Evolutionary conservation across 2,329 filamentous ascomycete species (phyloP).

Genomic region (Fusarium scirpi): DNA sequence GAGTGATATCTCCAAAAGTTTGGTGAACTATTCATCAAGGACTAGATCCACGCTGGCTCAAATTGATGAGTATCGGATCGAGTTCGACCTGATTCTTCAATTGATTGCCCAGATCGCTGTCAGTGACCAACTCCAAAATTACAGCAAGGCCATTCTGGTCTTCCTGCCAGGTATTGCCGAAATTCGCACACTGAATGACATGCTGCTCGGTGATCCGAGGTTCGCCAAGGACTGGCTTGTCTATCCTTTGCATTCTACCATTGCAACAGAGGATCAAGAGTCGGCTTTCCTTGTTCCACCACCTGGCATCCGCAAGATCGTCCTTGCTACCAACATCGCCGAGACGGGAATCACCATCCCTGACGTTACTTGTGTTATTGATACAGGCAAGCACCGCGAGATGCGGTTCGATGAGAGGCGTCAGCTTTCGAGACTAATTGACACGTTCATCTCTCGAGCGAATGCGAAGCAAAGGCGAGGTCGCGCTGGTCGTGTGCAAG

Average conservation of each 20-base stretch:
- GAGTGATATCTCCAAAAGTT: slow-evolving; percentile 70
- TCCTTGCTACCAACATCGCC: slow-evolving; percentile 96
- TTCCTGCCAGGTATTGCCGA: slow-evolving; percentile 96
- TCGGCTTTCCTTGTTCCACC: slow-evolving; percentile 90
- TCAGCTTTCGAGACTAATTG: slow-evolving; percentile 89
- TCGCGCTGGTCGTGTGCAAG: slow-evolving; percentile 93
- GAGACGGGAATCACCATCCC: slow-evolving; percentile 99
- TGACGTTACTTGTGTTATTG: slow-evolving; percentile 95
- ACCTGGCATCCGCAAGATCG: slow-evolving; percentile 86
- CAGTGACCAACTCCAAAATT: slow-evolving; percentile 73
- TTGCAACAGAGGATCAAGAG: slow-evolving; percentile 96
- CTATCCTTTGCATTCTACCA: slow-evolving; percentile 91
- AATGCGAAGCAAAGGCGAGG: slow-evolving; percentile 96
- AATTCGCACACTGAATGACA: slow-evolving; percentile 88
- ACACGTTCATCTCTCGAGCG: slow-evolving; percentile 94
- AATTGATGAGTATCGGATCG: slow-evolving; percentile 91
- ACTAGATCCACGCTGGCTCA: slow-evolving; percentile 80
- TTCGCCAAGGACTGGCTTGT: slow-evolving; percentile 86
- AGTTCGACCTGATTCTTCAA: slow-evolving; percentile 86
- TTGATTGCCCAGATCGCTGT: slow-evolving; percentile 82
- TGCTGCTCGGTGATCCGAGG: slow-evolving; percentile 79
- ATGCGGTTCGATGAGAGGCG: slow-evolving; percentile 96
- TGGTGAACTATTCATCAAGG: slow-evolving; percentile 79
- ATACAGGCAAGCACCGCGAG: slow-evolving; percentile 96
- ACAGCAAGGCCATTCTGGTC: slow-evolving; percentile 91